These are phyloP conservation scores for Helichrysum umbraculigerum DNA, from an alignment of 129 eudicot species.

Conservation along the genomic window DNA sequence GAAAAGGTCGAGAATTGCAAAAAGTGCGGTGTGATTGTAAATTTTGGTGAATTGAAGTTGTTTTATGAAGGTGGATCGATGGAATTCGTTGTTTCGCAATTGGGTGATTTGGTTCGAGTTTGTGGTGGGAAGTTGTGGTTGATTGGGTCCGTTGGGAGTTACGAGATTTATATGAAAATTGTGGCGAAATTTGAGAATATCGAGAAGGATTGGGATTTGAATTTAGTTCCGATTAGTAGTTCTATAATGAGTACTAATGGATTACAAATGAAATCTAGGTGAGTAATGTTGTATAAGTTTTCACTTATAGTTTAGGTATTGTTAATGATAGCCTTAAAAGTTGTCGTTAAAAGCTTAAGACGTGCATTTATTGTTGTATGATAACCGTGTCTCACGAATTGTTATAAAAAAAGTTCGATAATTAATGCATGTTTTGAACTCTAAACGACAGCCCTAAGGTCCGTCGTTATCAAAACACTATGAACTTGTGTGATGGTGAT, in stretches of 20 bases:
- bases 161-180: conserved; percentile 52
- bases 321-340: too few relatives aligned
- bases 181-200: conserved; percentile 44
- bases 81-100: conserved; percentile 41
- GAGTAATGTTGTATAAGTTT: conserved; percentile 9
- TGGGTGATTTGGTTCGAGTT: conserved; percentile 47
- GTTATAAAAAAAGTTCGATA: too few relatives aligned
- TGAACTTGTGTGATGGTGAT: background rate
- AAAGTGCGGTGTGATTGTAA: conserved; percentile 54
- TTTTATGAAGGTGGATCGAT: conserved; percentile 43
- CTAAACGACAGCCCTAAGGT: background rate
- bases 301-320: too few relatives aligned
- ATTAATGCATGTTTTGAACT: too few relatives aligned
- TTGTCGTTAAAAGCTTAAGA: too few relatives aligned
- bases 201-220: conserved; percentile 78
- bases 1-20: conserved; percentile 34
- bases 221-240: conserved; percentile 59
- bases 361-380: background rate
- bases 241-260: conserved; percentile 45
- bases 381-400: background rate
- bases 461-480: background rate
- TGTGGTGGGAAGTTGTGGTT: conserved; percentile 56
- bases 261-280: conserved; percentile 57
- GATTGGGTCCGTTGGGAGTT: conserved; percentile 54
- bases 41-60: conserved; percentile 67